Base-by-base conservation (phyloP, 805 yeast species). In the Nakazawaea laoshanensis region DNA sequence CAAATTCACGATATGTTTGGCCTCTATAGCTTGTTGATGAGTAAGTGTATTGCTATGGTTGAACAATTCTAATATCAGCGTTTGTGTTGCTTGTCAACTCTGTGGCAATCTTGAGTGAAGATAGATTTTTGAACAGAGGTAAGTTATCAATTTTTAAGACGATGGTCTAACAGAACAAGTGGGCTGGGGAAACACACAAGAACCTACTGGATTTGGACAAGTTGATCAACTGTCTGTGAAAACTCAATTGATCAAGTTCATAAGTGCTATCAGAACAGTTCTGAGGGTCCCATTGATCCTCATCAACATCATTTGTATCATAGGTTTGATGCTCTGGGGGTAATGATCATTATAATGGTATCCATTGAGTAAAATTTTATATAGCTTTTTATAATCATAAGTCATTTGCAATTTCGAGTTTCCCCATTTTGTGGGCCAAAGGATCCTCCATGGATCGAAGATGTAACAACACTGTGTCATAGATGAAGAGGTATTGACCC, bases 81-180 rank as follows among this genome's bases (percentile, higher is more conserved):
- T 55, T 65, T 16, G 53, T 74, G n/a, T 61, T 74, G 30, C 42
- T 66, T 29, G 63, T 72, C 24, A 74, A 74, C 44, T 75, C 76
- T 0, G 59, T 74, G 12, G 80, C 80, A 0, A 70, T 74, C 15
- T 57, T 74, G 27, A 69, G 77, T 37, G 81, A 74, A 43, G 81
- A 74, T 47, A 48, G 81, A 32, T 74, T 74, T 43, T 58, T 74
- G 38, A 70, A 71, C 55, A 47, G 81, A 55, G 55, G 58, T 61
- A 57, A 45, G 58, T 30, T 35, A 17, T 48, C 50, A 22, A 65
- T 60, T 17, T 60, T 57, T 60, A 59, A 55, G 7, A 18, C 47
- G 44, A 17, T 11, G 11, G 41, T 42, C 16, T 32, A 17, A 33
- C 39, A 8, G 15, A 16, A 4, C 47, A 48, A 31, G 43, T 52